Conservation (phyloP, 768 basidiomycete species). For the Arthromyces matolae region DNA sequence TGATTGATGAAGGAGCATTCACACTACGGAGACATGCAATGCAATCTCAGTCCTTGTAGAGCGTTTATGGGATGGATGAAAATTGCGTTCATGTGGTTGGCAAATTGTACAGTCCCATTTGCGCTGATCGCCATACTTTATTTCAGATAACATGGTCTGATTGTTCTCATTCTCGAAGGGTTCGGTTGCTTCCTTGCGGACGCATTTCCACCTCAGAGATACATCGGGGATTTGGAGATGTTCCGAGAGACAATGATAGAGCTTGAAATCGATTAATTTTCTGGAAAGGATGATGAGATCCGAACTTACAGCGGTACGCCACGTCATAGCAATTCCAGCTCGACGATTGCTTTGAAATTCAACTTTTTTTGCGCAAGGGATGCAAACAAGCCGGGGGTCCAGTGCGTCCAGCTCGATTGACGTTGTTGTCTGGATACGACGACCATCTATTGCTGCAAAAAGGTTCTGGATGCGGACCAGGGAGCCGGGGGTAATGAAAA, state of each 20-base stretch:
- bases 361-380: background rate
- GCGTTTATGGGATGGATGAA: no score
- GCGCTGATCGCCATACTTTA: background rate
- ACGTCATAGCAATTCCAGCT: conserved; percentile 1
- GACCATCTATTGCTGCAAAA: background rate
- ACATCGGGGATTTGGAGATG: background rate
- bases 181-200: background rate
- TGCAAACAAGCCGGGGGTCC: conserved; percentile 2
- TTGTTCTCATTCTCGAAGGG: background rate
- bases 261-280: background rate
- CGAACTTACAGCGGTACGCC: conserved; percentile 6
- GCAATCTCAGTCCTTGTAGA: no score
- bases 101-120: conserved; percentile 6
- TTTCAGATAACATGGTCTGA: background rate
- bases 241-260: background rate
- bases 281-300: background rate
- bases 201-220: background rate
- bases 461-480: conserved; percentile 2
- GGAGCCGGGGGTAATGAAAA: background rate
- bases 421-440: conserved; percentile 2
- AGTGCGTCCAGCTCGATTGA: conserved; percentile 1
- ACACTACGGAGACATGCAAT: no score
- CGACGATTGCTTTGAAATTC: no score
- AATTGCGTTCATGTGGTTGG: conserved; percentile 1
- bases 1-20: background rate